Percentiles rank a stretch among this genome's conserved stretches.
Conservation (phyloP, 2,329 filamentous ascomycete genomes). For the Penicillium sp. region DNA sequence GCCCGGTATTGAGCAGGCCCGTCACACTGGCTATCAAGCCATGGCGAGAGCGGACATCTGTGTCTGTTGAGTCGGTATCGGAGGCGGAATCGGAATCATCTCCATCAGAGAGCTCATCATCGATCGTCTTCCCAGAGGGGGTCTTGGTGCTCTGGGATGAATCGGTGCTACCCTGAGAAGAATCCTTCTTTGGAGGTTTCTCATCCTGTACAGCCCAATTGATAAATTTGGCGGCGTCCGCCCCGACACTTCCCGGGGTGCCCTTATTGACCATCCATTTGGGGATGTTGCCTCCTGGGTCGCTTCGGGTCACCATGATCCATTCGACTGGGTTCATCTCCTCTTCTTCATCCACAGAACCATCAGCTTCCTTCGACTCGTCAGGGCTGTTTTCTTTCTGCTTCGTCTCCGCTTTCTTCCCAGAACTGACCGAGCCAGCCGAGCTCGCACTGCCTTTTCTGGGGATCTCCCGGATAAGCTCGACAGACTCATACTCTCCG, state of each 20-base stretch:
- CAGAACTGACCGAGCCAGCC: constrained; percentile 8
- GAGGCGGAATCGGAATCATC: constrained; percentile 17
- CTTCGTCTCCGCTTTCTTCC: constrained; percentile 11
- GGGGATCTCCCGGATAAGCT: constrained; percentile 80
- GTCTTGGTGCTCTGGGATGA: neutral
- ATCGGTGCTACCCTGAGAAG: neutral
- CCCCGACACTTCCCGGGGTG: constrained; percentile 73
- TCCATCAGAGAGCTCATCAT: constrained; percentile 9
- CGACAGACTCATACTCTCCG: constrained; percentile 84
- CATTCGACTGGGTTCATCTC: constrained; percentile 70
- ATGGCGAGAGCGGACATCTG: constrained; percentile 25
- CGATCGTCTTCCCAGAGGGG: neutral
- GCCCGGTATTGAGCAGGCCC: constrained; percentile 34
- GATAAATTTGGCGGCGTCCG: constrained; percentile 74
- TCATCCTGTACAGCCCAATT: constrained; percentile 64
- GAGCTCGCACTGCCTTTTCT: constrained; percentile 15
- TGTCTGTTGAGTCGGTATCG: constrained; percentile 19
- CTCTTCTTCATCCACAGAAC: constrained; percentile 36
- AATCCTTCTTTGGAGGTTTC: constrained; percentile 32
- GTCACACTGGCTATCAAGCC: constrained; percentile 36
- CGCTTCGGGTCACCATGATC: constrained; percentile 87
- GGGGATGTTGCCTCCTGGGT: constrained; percentile 82
- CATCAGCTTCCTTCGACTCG: neutral
- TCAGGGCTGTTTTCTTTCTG: constrained; percentile 32
- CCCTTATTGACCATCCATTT: constrained; percentile 87